Percentiles rank a stretch among this genome's conserved stretches.
Conservation (phyloP, 768 basidiomycete species). For the Postia placenta region DNA sequence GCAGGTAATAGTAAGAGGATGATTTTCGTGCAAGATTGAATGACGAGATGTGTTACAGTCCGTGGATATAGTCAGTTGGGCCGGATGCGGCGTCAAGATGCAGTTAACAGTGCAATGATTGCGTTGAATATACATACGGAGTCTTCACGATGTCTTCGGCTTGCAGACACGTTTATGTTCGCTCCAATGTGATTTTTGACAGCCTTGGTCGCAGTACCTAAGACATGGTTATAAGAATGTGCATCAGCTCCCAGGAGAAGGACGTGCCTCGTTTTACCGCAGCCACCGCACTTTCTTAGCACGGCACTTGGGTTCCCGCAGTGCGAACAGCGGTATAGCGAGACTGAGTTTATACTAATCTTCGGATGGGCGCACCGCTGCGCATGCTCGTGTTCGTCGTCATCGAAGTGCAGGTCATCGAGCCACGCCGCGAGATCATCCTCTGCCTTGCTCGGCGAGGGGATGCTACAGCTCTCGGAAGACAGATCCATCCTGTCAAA, state of each 20-base stretch:
- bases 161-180: slow-evolving; percentile 29
- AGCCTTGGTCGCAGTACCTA: slow-evolving; percentile 40
- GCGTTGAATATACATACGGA: no score
- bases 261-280: slow-evolving; percentile 33
- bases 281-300: slow-evolving; percentile 40
- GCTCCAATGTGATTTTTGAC: slow-evolving; percentile 32
- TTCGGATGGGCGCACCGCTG: slow-evolving; percentile 43
- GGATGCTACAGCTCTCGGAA: slow-evolving; percentile 15
- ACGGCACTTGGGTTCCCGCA: slow-evolving; percentile 58
- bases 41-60: no score
- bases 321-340: slow-evolving; percentile 56
- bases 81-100: no score
- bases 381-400: slow-evolving; percentile 11
- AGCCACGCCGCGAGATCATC: slow-evolving; percentile 58
- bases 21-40: no score
- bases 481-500: slow-evolving; percentile 23
- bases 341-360: slow-evolving; percentile 42
- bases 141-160: no score
- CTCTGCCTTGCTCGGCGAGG: slow-evolving; percentile 36
- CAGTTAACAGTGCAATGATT: no score
- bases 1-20: no score
- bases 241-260: background rate
- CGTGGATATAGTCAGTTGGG: no score
- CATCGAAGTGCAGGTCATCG: slow-evolving; percentile 38
- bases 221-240: background rate